A percentile compares a stretch with the other conserved stretches of the same genome.
phyloP scores from a whole-genome alignment of 2,329 filamentous ascomycete species.

The Exophiala spinifera region DNA sequence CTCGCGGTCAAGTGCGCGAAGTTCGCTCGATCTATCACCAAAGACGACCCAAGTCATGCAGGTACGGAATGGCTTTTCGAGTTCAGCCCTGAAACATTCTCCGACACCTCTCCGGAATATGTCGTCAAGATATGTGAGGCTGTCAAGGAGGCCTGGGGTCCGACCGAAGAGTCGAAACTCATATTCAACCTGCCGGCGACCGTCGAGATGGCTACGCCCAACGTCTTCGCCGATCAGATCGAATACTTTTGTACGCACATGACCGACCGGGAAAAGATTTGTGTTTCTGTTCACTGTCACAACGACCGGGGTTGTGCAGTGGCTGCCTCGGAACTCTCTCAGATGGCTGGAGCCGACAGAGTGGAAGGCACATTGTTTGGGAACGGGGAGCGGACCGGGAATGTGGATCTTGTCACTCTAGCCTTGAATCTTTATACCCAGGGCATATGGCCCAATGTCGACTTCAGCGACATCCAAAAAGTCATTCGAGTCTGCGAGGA shows the following conservation, averaged over 20 bases:
- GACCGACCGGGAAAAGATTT: slow-evolving; percentile 78
- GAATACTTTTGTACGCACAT: slow-evolving; percentile 92
- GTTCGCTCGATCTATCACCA: slow-evolving; percentile 84
- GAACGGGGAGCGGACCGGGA: slow-evolving; percentile 93
- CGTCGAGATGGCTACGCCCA: slow-evolving; percentile 90
- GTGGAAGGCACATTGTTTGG: slow-evolving; percentile 93
- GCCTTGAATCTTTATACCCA: slow-evolving; percentile 94
- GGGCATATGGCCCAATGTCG: slow-evolving; percentile 76
- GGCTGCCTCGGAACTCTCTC: slow-evolving; percentile 84
- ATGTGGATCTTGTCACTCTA: slow-evolving; percentile 90
- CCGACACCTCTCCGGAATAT: slow-evolving; percentile 82
- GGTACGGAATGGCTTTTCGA: slow-evolving; percentile 56
- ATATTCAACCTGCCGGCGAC: slow-evolving; percentile 98
- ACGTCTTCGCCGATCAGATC: slow-evolving; percentile 93
- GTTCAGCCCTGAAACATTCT: slow-evolving; percentile 65
- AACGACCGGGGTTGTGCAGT: slow-evolving; percentile 90
- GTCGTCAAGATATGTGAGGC: slow-evolving; percentile 82
- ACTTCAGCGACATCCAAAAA: slow-evolving; percentile 83
- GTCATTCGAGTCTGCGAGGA: slow-evolving; percentile 88
- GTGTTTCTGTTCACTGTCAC: slow-evolving; percentile 87
- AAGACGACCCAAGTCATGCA: slow-evolving; percentile 61
- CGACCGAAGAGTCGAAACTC: slow-evolving; percentile 69
- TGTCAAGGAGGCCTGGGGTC: slow-evolving; percentile 90
- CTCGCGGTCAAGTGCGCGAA: slow-evolving; percentile 82
- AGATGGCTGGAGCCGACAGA: slow-evolving; percentile 93